Base-by-base conservation (phyloP, 2,329 filamentous ascomycete genomes). In the Xylogone sp. region DNA sequence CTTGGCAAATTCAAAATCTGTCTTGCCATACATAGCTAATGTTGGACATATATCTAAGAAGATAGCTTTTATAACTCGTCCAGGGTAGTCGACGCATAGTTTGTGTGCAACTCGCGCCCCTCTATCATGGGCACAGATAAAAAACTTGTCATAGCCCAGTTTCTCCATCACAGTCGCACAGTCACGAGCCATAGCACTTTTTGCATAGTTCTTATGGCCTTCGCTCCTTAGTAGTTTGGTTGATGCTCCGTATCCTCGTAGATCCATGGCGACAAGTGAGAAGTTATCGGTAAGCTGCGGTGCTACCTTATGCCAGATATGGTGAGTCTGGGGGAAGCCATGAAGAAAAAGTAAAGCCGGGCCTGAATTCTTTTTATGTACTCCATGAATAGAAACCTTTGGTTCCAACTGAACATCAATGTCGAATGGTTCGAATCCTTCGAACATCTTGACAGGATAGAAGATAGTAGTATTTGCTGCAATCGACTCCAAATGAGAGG, bases 101-200 rank as follows among this genome's bases (percentile, higher is more conserved):
- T 75, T 75, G 55, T 82, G 79, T 1, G 76, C 69, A 2, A 82
- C 71, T 21, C 77, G 67, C 0, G 75, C 79, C 8, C 79, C 79
- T 31, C 79, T 73, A 59, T 82, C 79, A 58, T 82, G 79, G 0
- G 71, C 77, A 51, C 76, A 77, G n/a, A 82, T 63, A 53, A 65
- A 75, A 60, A 76, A 78, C 0, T 63, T 53, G 0, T 55, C 43
- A 55, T 68, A 64, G 16, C 69, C 69, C 0, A 77, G 63, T 2
- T 59, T 46, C 21, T 70, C 60, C 75, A 78, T 78, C n/a, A 75
- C 69, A 13, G 57, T 56, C 9, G 71, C 61, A 49, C 68, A 70
- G 58, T 79, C 76, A 2, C 63, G 60, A 0, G 76, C 76, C 73
- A 78, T 76, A 20, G 67, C 68, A 51, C 69, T 71, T 58, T 78